Conservation (phyloP, 2,329 filamentous ascomycete genomes). For the Venturia aucupariae region DNA sequence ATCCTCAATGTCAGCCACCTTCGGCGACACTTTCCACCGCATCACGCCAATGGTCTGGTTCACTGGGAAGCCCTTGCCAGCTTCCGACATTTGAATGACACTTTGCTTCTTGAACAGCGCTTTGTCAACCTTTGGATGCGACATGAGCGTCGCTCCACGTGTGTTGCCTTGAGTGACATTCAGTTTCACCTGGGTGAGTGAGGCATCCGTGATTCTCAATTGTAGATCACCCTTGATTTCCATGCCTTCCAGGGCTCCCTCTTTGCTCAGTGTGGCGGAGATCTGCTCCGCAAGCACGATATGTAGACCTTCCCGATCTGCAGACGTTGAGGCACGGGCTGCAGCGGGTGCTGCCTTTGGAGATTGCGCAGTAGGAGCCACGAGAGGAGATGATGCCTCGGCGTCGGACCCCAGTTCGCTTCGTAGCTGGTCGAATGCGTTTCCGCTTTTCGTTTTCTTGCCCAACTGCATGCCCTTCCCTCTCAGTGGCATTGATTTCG, state of each 20-base stretch:
- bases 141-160: slow-evolving; percentile 83
- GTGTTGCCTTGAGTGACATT: slow-evolving; percentile 66
- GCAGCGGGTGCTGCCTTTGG: slow-evolving; percentile 43
- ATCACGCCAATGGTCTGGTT: slow-evolving; percentile 91
- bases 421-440: slow-evolving; percentile 93
- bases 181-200: slow-evolving; percentile 86
- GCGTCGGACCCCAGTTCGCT: slow-evolving; percentile 82
- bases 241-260: slow-evolving; percentile 78
- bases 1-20: slow-evolving; percentile 67
- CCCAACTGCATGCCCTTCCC: slow-evolving; percentile 98
- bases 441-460: slow-evolving; percentile 96
- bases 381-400: slow-evolving; percentile 63
- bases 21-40: slow-evolving; percentile 81
- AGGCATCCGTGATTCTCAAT: slow-evolving; percentile 78
- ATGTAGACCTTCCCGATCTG: slow-evolving; percentile 78
- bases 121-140: slow-evolving; percentile 94
- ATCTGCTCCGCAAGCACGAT: slow-evolving; percentile 85
- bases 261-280: slow-evolving; percentile 76
- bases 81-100: slow-evolving; percentile 82
- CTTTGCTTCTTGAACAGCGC: slow-evolving; percentile 74
- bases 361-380: slow-evolving; percentile 47
- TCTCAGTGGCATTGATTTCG: slow-evolving; percentile 57
- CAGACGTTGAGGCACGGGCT: slow-evolving; percentile 52
- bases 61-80: slow-evolving; percentile 78
- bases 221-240: slow-evolving; percentile 88